Evolutionary conservation across 2,329 filamentous ascomycete genomes (phyloP), one percentile per base, ranked within the genome.

Genomic region (Epichloe gansuensis): DNA sequence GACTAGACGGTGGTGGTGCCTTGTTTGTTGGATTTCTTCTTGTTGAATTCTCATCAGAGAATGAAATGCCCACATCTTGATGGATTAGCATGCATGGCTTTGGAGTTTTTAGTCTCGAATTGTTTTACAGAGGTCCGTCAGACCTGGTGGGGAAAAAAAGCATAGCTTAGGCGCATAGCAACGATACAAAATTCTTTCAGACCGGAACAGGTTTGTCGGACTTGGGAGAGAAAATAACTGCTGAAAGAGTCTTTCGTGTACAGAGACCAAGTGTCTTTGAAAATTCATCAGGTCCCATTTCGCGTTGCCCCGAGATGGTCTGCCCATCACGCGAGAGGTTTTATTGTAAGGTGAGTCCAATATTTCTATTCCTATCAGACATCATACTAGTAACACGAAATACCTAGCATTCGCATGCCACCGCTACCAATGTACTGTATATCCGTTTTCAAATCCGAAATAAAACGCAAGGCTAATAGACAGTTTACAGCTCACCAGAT

Each of bases 401-500:
- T 46, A 44, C 43, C 35, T 17, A 31, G 31, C 31, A 49, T 23
- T 46, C 9, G 47, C 45, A 50, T 41, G 50, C 53, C 53, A 21
- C 25, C 42, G 46, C 50, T 46, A 46, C 43, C 12, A 15, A 43
- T 49, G 41, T 48, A 49, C 47, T 42, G 28, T 34, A 21, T 44
- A 46, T 53, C 31, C 39, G 42, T 50, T 46, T 41, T 46, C 45
- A 43, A 42, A 2, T 28, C 23, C 31, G 21, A 47, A 28, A 34
- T 8, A 43, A 52, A 45, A 52, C 48, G 52, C 51, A 55, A 28
- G 50, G 53, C 50, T 51, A 53, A 28, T 62, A 58, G 58, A 63
- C 48, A 58, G 55, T 55, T 72, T 77, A 77, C 64, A 71, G 59
- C 61, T 70, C 65, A 62, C 81, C 81, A 60, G 66, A 72, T 57